Evolutionary conservation across 2,329 filamentous ascomycete genomes (phyloP).

Genomic region (Pseudogymnoascus sp.): DNA sequence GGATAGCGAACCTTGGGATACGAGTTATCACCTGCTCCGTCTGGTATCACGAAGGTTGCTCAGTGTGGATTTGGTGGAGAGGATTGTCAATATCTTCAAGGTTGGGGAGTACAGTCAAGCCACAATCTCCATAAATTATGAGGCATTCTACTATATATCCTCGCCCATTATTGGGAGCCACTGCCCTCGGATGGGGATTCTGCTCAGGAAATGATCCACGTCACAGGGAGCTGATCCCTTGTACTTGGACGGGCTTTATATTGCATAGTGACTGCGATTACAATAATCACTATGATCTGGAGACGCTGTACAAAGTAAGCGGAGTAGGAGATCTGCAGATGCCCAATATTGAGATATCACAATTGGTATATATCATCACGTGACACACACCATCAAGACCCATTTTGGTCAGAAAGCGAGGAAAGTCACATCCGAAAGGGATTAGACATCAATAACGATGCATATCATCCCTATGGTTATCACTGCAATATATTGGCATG

Average conservation of each 20-base stretch:
- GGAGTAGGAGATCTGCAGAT: neutral
- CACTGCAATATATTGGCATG: neutral
- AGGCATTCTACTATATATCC: neutral
- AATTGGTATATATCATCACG: neutral
- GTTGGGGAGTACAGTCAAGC: neutral
- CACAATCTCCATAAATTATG: neutral
- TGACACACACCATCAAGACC: neutral
- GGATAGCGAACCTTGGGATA: neutral
- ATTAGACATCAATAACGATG: neutral
- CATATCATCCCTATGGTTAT: neutral
- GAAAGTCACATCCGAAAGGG: neutral
- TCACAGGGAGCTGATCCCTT: neutral
- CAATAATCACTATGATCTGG: neutral
- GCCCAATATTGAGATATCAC: neutral
- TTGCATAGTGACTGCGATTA: neutral
- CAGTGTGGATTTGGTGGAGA: neutral
- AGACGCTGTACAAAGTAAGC: neutral
- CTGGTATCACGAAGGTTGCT: neutral
- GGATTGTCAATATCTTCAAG: neutral
- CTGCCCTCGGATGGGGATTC: neutral
- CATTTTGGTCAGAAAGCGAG: neutral
- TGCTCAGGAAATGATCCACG: neutral
- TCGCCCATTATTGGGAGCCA: neutral
- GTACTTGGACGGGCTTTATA: neutral
- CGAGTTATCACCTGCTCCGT: constrained; percentile 5